Percentiles rank a stretch among this genome's conserved stretches.
phyloP scores from a whole-genome alignment of 176 grass and related monocot species.

The Avena insularis region DNA sequence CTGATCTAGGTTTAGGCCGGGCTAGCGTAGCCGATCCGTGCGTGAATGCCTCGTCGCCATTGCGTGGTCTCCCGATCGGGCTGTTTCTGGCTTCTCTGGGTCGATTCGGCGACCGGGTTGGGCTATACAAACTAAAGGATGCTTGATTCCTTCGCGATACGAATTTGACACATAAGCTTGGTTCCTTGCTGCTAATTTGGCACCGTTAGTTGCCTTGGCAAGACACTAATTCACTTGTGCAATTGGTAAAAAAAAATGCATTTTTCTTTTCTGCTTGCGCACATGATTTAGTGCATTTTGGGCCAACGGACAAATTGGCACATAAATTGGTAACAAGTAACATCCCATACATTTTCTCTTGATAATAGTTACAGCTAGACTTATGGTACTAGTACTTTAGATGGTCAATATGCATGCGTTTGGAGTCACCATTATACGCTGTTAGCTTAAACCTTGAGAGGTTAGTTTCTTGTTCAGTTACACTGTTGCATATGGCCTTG shows the following conservation, averaged over 20 bases:
- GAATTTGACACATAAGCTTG: neutral
- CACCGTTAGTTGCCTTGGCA: neutral
- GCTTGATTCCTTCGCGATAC: neutral
- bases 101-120: too few relatives aligned
- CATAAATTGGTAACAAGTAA: neutral
- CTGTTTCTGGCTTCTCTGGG: too few relatives aligned
- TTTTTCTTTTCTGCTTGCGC: neutral
- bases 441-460: neutral
- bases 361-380: neutral
- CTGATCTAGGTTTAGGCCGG: conserved; percentile 34
- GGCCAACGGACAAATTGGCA: neutral
- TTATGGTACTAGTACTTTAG: neutral
- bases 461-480: neutral
- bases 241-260: neutral
- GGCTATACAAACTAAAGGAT: too few relatives aligned
- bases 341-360: neutral
- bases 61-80: neutral
- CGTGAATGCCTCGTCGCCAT: neutral
- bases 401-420: neutral
- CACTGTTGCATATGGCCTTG: neutral
- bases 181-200: neutral
- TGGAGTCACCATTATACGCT: neutral
- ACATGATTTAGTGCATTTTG: neutral
- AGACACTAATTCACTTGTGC: neutral
- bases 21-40: neutral